phyloP scores from a whole-genome alignment of 306 rosid species.

The Psophocarpus tetragonolobus region DNA sequence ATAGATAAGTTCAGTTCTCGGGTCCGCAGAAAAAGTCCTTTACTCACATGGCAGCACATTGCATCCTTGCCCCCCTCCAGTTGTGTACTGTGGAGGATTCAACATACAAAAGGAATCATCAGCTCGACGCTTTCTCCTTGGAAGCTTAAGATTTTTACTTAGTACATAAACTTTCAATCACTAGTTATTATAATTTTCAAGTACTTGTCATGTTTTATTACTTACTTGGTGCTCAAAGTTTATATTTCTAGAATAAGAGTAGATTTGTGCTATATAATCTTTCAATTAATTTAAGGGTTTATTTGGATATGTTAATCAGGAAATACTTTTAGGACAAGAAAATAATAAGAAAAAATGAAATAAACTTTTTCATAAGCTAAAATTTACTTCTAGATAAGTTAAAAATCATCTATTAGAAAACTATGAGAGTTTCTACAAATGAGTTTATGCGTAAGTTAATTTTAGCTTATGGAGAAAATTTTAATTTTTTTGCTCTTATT shows the following conservation, averaged over 20 bases:
- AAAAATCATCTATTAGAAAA: no score
- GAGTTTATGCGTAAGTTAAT: no score
- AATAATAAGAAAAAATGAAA: no score
- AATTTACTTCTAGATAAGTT: no score
- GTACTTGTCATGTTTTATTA: background rate
- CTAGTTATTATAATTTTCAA: background rate
- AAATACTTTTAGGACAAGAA: no score
- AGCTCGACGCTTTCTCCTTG: constrained; percentile 91
- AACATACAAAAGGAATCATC: constrained; percentile 96
- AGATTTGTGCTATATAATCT: background rate
- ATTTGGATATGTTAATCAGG: no score
- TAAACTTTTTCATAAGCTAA: no score
- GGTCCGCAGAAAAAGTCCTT: constrained; percentile 87
- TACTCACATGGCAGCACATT: constrained; percentile 99
- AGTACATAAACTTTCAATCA: background rate
- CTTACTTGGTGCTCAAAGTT: constrained; percentile 10
- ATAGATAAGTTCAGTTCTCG: constrained; percentile 88
- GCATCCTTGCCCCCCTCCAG: constrained; percentile 98
- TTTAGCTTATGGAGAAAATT: no score
- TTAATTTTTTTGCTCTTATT: no score
- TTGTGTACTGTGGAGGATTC: constrained; percentile 93
- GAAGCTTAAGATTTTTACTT: constrained; percentile 76
- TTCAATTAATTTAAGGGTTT: no score
- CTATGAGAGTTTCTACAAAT: no score
- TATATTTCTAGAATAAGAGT: background rate